These are phyloP conservation scores for Aspergillus ibericus DNA, from an alignment of 2,329 filamentous ascomycete species.

Conservation along the genomic window DNA sequence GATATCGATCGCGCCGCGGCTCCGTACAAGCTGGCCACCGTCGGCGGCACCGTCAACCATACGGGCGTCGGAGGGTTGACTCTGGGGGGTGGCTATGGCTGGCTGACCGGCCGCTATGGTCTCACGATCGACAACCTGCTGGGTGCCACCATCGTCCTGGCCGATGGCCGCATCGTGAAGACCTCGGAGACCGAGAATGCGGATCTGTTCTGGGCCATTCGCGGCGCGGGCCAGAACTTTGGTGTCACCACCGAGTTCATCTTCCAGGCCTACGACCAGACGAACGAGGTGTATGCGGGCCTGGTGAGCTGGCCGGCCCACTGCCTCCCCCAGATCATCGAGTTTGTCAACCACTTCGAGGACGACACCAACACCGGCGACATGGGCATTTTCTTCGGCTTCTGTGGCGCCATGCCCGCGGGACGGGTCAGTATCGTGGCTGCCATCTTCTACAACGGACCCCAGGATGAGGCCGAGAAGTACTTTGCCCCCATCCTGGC, in stretches of 20 bases:
- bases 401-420: slow-evolving; percentile 1
- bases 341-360: slow-evolving; percentile 14
- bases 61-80: slow-evolving; percentile 62
- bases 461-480: not conserved
- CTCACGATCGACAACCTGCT: slow-evolving; percentile 53
- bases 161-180: slow-evolving; percentile 35
- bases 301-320: slow-evolving; percentile 28
- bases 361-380: not conserved
- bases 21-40: slow-evolving; percentile 55
- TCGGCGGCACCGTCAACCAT: slow-evolving; percentile 61
- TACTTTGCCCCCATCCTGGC: slow-evolving; percentile 12
- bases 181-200: slow-evolving; percentile 44
- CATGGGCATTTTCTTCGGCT: slow-evolving; percentile 10
- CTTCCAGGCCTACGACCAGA: slow-evolving; percentile 36
- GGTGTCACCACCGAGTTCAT: slow-evolving; percentile 46
- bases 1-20: slow-evolving; percentile 56
- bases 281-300: slow-evolving; percentile 35
- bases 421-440: slow-evolving; percentile 10
- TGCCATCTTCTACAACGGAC: slow-evolving; percentile 19
- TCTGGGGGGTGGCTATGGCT: slow-evolving; percentile 59
- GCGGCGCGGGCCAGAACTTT: slow-evolving; percentile 46
- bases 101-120: slow-evolving; percentile 55
- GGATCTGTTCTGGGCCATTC: slow-evolving; percentile 51
- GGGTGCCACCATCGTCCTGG: slow-evolving; percentile 37
- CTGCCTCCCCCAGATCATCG: slow-evolving; percentile 25